Percentiles rank a stretch among this genome's conserved stretches.
Evolutionary conservation across 306 rosid genomes (phyloP).

Genomic region (Adenanthera pavonina): DNA sequence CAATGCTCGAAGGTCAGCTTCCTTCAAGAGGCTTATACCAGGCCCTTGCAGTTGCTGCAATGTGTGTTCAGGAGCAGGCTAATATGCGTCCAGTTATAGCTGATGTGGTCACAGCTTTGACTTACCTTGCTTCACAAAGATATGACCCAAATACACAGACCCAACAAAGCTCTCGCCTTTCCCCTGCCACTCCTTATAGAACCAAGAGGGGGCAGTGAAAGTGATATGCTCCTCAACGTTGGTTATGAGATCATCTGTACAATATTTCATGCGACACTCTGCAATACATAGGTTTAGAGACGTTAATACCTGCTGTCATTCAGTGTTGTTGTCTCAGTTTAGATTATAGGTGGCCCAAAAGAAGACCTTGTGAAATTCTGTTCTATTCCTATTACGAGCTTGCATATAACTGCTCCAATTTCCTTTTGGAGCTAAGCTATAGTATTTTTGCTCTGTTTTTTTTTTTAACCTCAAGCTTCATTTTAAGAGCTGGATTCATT

Average conservation of each 20-base stretch:
- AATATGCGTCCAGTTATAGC: slow-evolving; percentile 88
- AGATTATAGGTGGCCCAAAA: slow-evolving; percentile 31
- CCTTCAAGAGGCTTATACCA: slow-evolving; percentile 90
- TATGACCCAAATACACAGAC: slow-evolving; percentile 57
- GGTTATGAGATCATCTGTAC: slow-evolving; percentile 37
- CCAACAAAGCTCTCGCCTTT: slow-evolving; percentile 57
- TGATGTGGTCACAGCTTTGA: slow-evolving; percentile 93
- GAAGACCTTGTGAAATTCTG: slow-evolving; percentile 31
- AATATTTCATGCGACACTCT: slow-evolving; percentile 31
- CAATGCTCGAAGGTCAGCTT: slow-evolving; percentile 84
- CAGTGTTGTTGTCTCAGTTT: slow-evolving; percentile 41
- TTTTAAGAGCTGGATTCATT: slow-evolving; percentile 34
- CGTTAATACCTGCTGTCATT: slow-evolving; percentile 47
- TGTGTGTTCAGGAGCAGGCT: slow-evolving; percentile 98
- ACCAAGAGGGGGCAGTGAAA: slow-evolving; percentile 51
- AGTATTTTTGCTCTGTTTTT: slow-evolving; percentile 16
- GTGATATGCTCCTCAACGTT: slow-evolving; percentile 49
- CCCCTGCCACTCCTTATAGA: slow-evolving; percentile 73
- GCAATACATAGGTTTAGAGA: slow-evolving; percentile 46
- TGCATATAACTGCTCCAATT: slow-evolving; percentile 45
- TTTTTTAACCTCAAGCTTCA: background rate
- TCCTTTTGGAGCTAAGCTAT: slow-evolving; percentile 43
- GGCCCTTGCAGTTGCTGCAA: slow-evolving; percentile 96
- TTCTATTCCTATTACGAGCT: slow-evolving; percentile 20
- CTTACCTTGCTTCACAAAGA: slow-evolving; percentile 83